Evolutionary conservation across 768 basidiomycete species (phyloP), one percentile per base, ranked within the genome.

Genomic region (Rhodosporidiobolus odoratus): DNA sequence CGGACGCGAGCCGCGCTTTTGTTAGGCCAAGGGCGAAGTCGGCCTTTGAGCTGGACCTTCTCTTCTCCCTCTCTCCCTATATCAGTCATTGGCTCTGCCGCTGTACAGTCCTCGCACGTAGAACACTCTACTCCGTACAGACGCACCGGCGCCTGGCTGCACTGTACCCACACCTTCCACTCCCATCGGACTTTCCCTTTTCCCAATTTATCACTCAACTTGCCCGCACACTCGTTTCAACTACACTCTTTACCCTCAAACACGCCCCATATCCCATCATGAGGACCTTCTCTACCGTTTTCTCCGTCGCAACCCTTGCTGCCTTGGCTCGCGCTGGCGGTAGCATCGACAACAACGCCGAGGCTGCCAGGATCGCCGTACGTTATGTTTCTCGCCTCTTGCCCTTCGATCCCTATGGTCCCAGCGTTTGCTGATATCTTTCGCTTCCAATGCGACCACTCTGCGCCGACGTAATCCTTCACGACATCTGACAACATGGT

Each of bases 321-420:
- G 65, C 65, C 19, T 30, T 60, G 47, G 69, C 32, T 17, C 61
- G 27, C 25, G 69, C 69, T 13, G 69, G 69, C 37, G 69, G 69
- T 1, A 62, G 27, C 60, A 58, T 71, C 56, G 69, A 71, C 69
- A 71, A 71, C 65, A 32, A 64, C 0, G 56, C n/a, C 16, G 60
- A 62, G 43, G 69, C 69, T 0, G 60, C 60, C 3, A 23, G 41
- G 13, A 35, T 69, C 27, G 52, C 53, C 58, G 68, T 69, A 23
- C 34, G 68, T 65, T 23, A 25, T 40, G 38, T 25, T 8, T 25
- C 37, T 25, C 21, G 1, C 30, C 35, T 50, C 25, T 19, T 50
- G n/a, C 34, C 34, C 38, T 21, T 13, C 12, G 16, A 19, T 7
- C 54, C 5, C 34, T 19, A 16, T 3, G 12, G 54, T 9, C 6